Evolutionary conservation across 1,284 basidiomycete species (phyloP).

Genomic region (Somion occarium): DNA sequence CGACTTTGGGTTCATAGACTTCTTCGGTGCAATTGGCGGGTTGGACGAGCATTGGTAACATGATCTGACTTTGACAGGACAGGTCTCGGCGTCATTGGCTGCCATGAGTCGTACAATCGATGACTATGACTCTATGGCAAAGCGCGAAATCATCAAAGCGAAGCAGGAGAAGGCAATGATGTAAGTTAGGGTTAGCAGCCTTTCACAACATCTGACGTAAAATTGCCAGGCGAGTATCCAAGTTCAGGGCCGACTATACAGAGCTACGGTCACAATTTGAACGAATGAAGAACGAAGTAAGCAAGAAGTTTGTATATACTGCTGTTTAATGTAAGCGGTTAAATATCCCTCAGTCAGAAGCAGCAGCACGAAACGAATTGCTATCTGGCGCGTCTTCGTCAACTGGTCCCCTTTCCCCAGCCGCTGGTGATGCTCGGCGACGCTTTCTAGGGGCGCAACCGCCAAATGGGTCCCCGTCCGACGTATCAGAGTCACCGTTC

Average conservation of each 20-base stretch:
- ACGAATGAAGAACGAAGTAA: conserved; percentile 51
- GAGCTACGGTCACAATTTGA: conserved; percentile 74
- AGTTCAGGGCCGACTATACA: conserved; percentile 72
- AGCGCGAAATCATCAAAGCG: conserved; percentile 88
- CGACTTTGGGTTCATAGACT: background rate
- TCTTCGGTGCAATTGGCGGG: background rate
- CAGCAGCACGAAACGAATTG: conserved; percentile 58
- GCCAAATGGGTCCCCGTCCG: conserved; percentile 32
- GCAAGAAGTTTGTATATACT: conserved; percentile 1
- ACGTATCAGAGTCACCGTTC: conserved; percentile 70
- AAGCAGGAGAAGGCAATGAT: conserved; percentile 93
- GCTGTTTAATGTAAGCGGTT: too few species aligned
- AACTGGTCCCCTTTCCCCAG: conserved; percentile 40
- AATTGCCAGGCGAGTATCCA: conserved; percentile 67
- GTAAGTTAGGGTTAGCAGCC: conserved; percentile 54
- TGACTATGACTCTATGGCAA: conserved; percentile 94
- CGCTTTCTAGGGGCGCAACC: conserved; percentile 45
- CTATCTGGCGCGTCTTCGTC: conserved; percentile 41
- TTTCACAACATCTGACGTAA: background rate
- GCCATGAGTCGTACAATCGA: conserved; percentile 90
- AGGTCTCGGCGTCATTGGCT: conserved; percentile 91
- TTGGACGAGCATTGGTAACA: background rate
- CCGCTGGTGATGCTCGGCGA: conserved; percentile 52
- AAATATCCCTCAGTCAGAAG: conserved; percentile 40
- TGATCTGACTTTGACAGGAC: conserved; percentile 53